Percentiles rank a stretch among this genome's conserved stretches.
Conservation (phyloP, 2,329 filamentous ascomycete genomes). For the Lachnellula subtilissima region DNA sequence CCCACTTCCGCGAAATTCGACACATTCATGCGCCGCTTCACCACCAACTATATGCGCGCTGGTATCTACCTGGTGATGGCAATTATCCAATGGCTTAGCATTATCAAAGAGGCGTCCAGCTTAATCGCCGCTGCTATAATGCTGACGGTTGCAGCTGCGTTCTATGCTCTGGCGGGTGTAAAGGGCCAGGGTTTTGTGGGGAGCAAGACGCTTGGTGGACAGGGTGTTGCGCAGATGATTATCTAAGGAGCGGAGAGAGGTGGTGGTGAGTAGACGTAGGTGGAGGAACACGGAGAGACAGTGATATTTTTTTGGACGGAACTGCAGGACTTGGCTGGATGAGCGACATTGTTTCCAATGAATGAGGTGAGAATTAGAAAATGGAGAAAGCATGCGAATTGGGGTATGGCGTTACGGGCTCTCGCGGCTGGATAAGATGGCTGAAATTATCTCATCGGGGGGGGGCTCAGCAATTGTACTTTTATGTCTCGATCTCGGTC, state of each 20-base stretch:
- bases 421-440: constrained; percentile 16
- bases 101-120: constrained; percentile 59
- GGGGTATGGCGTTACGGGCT: constrained; percentile 19
- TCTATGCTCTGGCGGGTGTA: constrained; percentile 74
- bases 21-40: constrained; percentile 80
- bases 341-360: background rate
- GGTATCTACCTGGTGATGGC: constrained; percentile 80
- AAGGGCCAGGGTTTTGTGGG: constrained; percentile 83
- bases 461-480: constrained; percentile 15
- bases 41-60: constrained; percentile 95
- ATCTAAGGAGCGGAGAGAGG: constrained; percentile 51
- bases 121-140: constrained; percentile 84
- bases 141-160: constrained; percentile 68
- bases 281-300: background rate
- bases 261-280: background rate
- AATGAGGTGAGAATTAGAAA: constrained; percentile 5
- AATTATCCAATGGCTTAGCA: constrained; percentile 77
- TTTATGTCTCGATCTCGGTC: constrained; percentile 14
- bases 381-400: constrained; percentile 17
- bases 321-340: no score
- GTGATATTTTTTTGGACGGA: background rate
- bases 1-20: constrained; percentile 91
- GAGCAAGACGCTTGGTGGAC: constrained; percentile 93
- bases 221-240: constrained; percentile 96
- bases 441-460: constrained; percentile 12